Evolutionary conservation across 2,329 filamentous ascomycete genomes (phyloP), one percentile per base, ranked within the genome.

Genomic region (Paramyrothecium roridum): DNA sequence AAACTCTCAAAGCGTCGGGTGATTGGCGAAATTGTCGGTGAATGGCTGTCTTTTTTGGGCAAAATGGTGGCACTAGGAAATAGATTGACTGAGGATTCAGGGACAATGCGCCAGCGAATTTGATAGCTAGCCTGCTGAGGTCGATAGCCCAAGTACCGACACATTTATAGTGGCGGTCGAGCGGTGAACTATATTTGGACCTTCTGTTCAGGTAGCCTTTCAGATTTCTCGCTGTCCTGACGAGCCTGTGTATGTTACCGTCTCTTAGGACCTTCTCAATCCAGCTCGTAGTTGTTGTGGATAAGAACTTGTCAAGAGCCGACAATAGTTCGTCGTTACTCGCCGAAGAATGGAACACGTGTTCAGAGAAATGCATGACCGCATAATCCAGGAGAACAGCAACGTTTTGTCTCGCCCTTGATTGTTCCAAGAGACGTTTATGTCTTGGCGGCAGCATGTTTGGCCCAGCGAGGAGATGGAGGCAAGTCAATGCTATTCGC

Each of bases 11-110:
- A 10, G 55, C 56, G 20, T 58, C 57, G 2, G 50, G 52, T 12
- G 30, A 47, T 34, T 48, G 56, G 8, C 57, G 54, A 49, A 62
- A 61, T 20, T 57, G 54, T 12, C 50, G 52, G n/a, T 59, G 48
- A 11, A 65, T 58, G 1, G 59, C 53, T 1, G 61, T 61, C 4
- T 53, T 30, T 10, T 53, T 50, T 2, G 71, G 71, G 54, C 70
- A 73, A 50, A 74, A 63, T 2, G 71, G 67, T 2, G 67, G 70
- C n/a, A 73, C 66, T 2, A 72, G 60, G 40, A 59, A 65, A 55
- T 69, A 67, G n/a, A 74, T 72, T 2, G 70, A 65, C 2, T 59
- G 54, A n/a, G 71, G 70, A 3, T 59, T 63, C 10, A 51, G 43
- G 8, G 59, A 19, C 2, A 75, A 55, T 8, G 61, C 59, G 16